Base-by-base conservation (phyloP, 257 asterid genomes). In the Verbascum thapsus region DNA sequence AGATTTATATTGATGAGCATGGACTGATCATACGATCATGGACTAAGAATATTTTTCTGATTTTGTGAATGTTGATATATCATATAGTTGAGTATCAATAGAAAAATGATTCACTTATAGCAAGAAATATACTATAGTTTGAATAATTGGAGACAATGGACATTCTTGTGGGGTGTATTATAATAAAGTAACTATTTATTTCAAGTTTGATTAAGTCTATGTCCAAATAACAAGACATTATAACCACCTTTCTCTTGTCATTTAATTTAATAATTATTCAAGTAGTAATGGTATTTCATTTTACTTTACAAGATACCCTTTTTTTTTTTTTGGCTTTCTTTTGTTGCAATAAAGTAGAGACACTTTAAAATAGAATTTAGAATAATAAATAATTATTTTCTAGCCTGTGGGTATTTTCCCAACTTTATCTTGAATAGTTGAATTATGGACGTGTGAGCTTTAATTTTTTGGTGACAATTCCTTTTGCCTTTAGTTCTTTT, bases 171-270 rank as follows among this genome's bases (percentile, higher is more conserved):
- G n/a, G n/a, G n/a, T n/a, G n/a, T n/a, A n/a, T n/a, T n/a, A n/a
- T n/a, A n/a, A n/a, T n/a, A n/a, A n/a, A n/a, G n/a, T n/a, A n/a
- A n/a, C n/a, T n/a, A n/a, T n/a, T n/a, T n/a, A n/a, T n/a, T n/a
- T n/a, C n/a, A n/a, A n/a, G n/a, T n/a, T n/a, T n/a, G n/a, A n/a
- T n/a, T n/a, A n/a, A n/a, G 32, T 1, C 32, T 26, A 26, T 26
- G 5, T 26, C 32, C 44, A 18, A 48, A 44, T 10, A 48, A 66
- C 41, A 61, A 16, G 72, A 66, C 72, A 50, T 58, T 41, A n/a
- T 51, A 68, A 15, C 69, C 67, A 63, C 50, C 32, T n/a, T 45
- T 11, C 19, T 12, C 19, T 65, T 82, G 88, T 72, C 80, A 62
- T 71, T 58, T 64, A 43, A 63, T 58, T 67, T 57, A 61, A 58